Base-by-base conservation (phyloP, 169 alveolate genomes). In the Plasmodium gaboni region DNA sequence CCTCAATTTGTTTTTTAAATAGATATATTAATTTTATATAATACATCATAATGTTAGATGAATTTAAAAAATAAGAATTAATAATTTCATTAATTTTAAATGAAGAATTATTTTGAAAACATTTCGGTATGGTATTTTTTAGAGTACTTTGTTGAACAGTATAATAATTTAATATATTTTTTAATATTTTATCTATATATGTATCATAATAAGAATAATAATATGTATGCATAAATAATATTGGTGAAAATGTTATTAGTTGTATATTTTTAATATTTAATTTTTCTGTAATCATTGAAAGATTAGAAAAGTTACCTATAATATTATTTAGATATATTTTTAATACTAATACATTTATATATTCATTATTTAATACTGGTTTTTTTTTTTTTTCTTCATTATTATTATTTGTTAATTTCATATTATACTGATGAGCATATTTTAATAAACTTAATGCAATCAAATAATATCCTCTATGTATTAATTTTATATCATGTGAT, bases 31-130 rank as follows among this genome's bases (percentile, higher is more conserved):
- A 65, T 24, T 78, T 78, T 22, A 78, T 64, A 51, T 64, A 78
- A 48, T 78, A 78, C 24, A 78, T 64, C 17, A 78, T 9, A 12
- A 78, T 78, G 38, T 65, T 78, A 19, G 89, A 64, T 13, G 89
- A 46, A 44, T 78, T 78, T 69, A 78, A 78, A 65, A 78, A 51
- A 32, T 78, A 65, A 2, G 89, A 68, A 50, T 78, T 78, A 19
- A 65, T 46, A 78, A 78, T 78, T 78, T 78, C 89, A 59, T 78
- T 78, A 55, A 78, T 60, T 69, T 78, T 78, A 78, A 65, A 78
- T 9, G 67, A 24, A 0, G 89, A 78, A 50, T 78, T 48, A 78
- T 78, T 78, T 65, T 78, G 74, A 50, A 78, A 78, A 26, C 89
- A 78, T 69, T 78, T 78, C 26, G 78, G 15, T 24, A 78, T 32